Base-by-base conservation (phyloP, 179 eudicot species). In the Gypsophila paniculata region DNA sequence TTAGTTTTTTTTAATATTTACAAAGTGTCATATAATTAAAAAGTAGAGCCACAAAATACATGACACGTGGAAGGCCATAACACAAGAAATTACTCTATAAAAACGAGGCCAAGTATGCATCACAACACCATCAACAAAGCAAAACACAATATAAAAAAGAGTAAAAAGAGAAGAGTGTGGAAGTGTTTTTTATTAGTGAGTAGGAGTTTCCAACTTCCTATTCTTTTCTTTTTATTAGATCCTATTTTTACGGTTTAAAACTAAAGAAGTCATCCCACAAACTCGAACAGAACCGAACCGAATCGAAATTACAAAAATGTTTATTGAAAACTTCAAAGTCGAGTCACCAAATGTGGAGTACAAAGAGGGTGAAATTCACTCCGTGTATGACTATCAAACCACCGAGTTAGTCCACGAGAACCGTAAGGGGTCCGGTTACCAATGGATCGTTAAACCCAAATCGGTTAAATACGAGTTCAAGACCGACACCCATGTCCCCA, bases 371-470 rank as follows among this genome's bases (percentile, higher is more conserved):
- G 97, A 91, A 83, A 91, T 94, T 18, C 83, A 87, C 21, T 88
- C 99, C 8, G 83, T 87, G 59, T 93, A 91, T 67, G 60, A 80
- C 57, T 94, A 91, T 62, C 86, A 89, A 36, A 94, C 97, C 69
- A 93, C 98, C 0, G 97, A 93, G 76, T 88, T 93, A 39, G 88
- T 89, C 77, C 97, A 93, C 19, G 98, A 93, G 75, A 85, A 82
- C 80, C 87, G 82, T 52, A 80, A 93, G 63, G 98, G 98, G 6
- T 44, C 77, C 22, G 82, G 82, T 42, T 89, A 91, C 55, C 97
- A 89, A 54, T 93, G 98, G 98, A 80, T 71, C 65, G 96, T 93
- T 44, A 91, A 88, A 79, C 98, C 98, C 65, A 93, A 93, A 63
- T 65, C 94, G 8, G 94, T 91, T 75, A 76, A 85, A 78, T 93